A percentile compares a stretch with the other conserved stretches of the same genome.
phyloP scores from a whole-genome alignment of 768 basidiomycete genomes.

The Royoungia palumana region DNA sequence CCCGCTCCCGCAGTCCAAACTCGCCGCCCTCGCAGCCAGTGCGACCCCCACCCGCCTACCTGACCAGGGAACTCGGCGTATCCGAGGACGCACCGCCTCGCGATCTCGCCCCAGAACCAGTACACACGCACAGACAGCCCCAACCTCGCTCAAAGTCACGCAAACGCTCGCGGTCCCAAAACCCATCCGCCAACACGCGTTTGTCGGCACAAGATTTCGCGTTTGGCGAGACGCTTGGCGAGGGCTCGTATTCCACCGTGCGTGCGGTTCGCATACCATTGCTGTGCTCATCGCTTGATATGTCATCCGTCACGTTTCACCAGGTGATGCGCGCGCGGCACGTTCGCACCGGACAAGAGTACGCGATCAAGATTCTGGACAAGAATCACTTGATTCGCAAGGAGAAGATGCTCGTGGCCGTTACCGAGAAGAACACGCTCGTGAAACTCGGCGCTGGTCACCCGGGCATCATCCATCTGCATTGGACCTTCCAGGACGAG shows the following conservation, averaged over 20 bases:
- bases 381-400: slow-evolving; percentile 79
- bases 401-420: slow-evolving; percentile 73
- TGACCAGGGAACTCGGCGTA: slow-evolving; percentile 54
- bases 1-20: slow-evolving; percentile 53
- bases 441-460: slow-evolving; percentile 62
- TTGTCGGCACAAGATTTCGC: slow-evolving; percentile 61
- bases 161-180: slow-evolving; percentile 39
- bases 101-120: slow-evolving; percentile 11
- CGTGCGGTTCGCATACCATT: slow-evolving; percentile 25
- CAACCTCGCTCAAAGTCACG: slow-evolving; percentile 40
- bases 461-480: slow-evolving; percentile 77
- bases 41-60: slow-evolving; percentile 50
- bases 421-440: slow-evolving; percentile 77
- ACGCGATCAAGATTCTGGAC: slow-evolving; percentile 80
- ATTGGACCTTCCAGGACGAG: slow-evolving; percentile 84
- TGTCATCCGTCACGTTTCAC: slow-evolving; percentile 6
- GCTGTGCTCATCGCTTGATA: slow-evolving; percentile 6
- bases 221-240: slow-evolving; percentile 71
- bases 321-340: slow-evolving; percentile 60
- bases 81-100: slow-evolving; percentile 25
- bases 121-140: slow-evolving; percentile 1
- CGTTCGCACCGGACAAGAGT: slow-evolving; percentile 54
- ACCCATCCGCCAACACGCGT: slow-evolving; percentile 45
- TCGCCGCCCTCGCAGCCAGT: slow-evolving; percentile 35
- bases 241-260: slow-evolving; percentile 82